These are phyloP conservation scores for Lachancea meyersii DNA, from an alignment of 805 yeast species.

Conservation along the genomic window DNA sequence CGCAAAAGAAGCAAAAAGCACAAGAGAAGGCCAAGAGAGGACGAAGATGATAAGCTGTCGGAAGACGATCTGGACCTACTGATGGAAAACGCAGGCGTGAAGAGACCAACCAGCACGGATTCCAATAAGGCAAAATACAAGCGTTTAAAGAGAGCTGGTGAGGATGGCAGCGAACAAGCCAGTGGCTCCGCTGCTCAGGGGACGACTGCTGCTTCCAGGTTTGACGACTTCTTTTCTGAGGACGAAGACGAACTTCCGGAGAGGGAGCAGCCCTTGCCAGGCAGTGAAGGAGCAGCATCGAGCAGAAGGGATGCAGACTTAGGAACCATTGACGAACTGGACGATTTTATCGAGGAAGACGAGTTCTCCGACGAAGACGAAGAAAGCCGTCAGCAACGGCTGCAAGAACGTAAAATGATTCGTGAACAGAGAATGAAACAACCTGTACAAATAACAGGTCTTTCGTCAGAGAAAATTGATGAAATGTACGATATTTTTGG, in stretches of 20 bases:
- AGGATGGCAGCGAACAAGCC: conserved; percentile 30
- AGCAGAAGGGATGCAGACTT: conserved; percentile 32
- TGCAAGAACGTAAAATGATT: conserved; percentile 26
- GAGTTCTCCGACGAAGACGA: conserved; percentile 82
- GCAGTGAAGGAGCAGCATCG: conserved; percentile 15
- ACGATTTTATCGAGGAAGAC: conserved; percentile 96
- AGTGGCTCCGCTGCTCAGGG: conserved; percentile 14
- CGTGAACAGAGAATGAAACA: conserved; percentile 43
- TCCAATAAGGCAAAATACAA: conserved; percentile 51
- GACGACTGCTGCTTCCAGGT: conserved; percentile 19
- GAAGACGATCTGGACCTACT: conserved; percentile 92
- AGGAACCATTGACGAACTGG: conserved; percentile 70
- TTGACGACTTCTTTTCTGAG: conserved; percentile 40
- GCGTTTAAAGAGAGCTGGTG: conserved; percentile 73
- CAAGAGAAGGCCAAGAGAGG: conserved; percentile 41
- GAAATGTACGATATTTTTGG: conserved; percentile 95
- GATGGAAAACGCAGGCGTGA: conserved; percentile 84
- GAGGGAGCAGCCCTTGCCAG: conserved; percentile 12
- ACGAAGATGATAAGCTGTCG: conserved; percentile 65
- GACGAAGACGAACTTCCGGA: conserved; percentile 34
- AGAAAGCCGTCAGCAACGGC: conserved; percentile 40
- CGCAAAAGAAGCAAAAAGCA: conserved; percentile 34
- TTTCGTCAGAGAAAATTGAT: conserved; percentile 85
- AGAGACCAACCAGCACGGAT: conserved; percentile 37
- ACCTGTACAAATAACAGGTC: conserved; percentile 51